Base-by-base conservation (phyloP, 768 basidiomycete genomes). In the Tylopilus vinaceipallidus region DNA sequence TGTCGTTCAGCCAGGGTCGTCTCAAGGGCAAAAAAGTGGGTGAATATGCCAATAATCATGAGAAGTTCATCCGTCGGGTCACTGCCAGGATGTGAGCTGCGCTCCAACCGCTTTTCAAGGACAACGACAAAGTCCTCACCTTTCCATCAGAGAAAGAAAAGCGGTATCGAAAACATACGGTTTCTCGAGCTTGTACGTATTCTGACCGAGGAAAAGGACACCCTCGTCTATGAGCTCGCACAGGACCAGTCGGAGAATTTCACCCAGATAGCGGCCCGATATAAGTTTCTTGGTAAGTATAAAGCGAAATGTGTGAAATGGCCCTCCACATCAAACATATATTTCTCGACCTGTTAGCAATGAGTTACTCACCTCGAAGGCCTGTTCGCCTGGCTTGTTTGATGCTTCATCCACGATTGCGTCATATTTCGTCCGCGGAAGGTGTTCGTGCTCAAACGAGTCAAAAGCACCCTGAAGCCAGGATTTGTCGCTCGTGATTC, bases 121-220 rank as follows among this genome's bases (percentile, higher is more conserved):
- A 6, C 6, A 29, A 35, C 17, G 5, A 16, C 4, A 19, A 29
- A 22, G 52, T 12, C 9, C 41, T 45, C 54, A 88, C 92, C 85
- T 90, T 73, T 98, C 95, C 87, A 99, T 97, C 37, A 98, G 76
- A 35, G 92, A 95, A 53, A 99, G 73, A 76, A 98, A 98, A 2
- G 95, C 95, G 2, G 97, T 99, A 68, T 99, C 95, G 61, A 99
- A 85, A 24, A 81, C 85, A 66, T 94, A 94, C 17, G 93, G 82
- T 56, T 81, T 90, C 71, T 98, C 95, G 33, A 99, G 82, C 75
- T 98, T 98, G 81, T 98, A 98, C 1, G 95, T 97, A 68, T 95
- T 92, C 71, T 99, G 95, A 22, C 97, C 95, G 26, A 97, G 80
- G 84, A 99, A 99, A 45, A 99, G 81, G 17, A 95, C 89, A 70